Conservation (phyloP, 140 eudicot species). For the Flaveria floridana region DNA sequence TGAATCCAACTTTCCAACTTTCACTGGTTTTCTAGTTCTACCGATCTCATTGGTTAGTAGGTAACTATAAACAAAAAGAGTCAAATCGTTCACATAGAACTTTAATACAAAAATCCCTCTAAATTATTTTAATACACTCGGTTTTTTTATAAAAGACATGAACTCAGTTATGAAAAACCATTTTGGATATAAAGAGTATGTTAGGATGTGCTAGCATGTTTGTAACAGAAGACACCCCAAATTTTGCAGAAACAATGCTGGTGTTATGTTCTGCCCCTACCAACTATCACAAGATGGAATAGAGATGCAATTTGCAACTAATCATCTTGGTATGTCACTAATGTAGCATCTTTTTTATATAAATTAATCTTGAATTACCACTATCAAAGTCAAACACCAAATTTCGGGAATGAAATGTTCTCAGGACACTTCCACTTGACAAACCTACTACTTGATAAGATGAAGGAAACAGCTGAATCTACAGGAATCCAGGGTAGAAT, state of each 20-base stretch:
- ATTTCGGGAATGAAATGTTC: not conserved
- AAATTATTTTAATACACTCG: too few species aligned
- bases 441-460: slow-evolving; percentile 75
- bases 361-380: not conserved
- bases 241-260: slow-evolving; percentile 83
- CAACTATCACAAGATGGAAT: slow-evolving; percentile 78
- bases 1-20: not conserved
- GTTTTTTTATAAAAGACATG: not conserved
- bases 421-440: slow-evolving; percentile 86
- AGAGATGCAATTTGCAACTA: slow-evolving; percentile 87
- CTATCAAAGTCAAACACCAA: not conserved
- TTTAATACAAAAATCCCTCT: too few species aligned
- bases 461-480: slow-evolving; percentile 71
- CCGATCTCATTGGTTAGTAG: not conserved
- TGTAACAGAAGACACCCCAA: not conserved
- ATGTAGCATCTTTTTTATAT: not conserved
- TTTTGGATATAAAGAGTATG: not conserved
- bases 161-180: not conserved
- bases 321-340: slow-evolving; percentile 63
- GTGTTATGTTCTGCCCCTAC: slow-evolving; percentile 85
- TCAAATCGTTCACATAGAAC: too few species aligned
- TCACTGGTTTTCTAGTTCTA: too few species aligned
- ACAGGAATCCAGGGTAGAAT: slow-evolving; percentile 81
- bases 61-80: too few species aligned
- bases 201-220: not conserved